Evolutionary conservation across 2,329 filamentous ascomycete genomes (phyloP), one percentile per base, ranked within the genome.

Genomic region (Colletotrichum paranaense): DNA sequence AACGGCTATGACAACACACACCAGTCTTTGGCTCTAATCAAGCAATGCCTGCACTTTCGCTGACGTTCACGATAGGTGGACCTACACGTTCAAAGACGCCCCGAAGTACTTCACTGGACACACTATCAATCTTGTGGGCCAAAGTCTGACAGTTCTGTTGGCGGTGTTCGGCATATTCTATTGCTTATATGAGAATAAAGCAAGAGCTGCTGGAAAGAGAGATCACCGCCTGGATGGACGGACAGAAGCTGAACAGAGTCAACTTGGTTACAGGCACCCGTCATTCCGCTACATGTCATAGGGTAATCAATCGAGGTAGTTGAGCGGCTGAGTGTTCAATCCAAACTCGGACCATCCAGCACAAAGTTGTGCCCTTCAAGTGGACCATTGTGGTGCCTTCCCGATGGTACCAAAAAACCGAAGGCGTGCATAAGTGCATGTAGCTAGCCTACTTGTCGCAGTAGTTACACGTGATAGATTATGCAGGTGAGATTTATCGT

Each of bases 41-140:
- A 12, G 11, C 4, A 8, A 49, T 22, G 42, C 19, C 19, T 11
- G 19, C 1, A 22, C 3, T 35, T 60, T 55, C 3, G 53, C 77
- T 35, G 75, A 74, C 35, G 72, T 5, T 8, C 16, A 9, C 67
- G 74, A 3, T 12, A 85, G 82, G 16, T 90, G 88, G 88, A 89
- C 88, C 0, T 91, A 91, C 76, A 80, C 86, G 4, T 80, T 81
- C 1, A 76, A 75, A 12, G 87, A 89, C 72, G 84, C 79, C 0
- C 87, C 87, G 1, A 78, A 82, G 56, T 89, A 87, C 75, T 82
- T 79, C 38, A 85, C 83, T 63, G 87, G 88, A 28, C 87, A 89
- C 78, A 86, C 87, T 5, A 91, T 91, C 83, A 91, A 91, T 76
- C 82, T 91, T 58, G 82, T 76, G 4, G 87, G 87, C 1, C 87